Evolutionary conservation across 2,329 filamentous ascomycete genomes (phyloP).

Genomic region (Ceratocystis eucalypticola): DNA sequence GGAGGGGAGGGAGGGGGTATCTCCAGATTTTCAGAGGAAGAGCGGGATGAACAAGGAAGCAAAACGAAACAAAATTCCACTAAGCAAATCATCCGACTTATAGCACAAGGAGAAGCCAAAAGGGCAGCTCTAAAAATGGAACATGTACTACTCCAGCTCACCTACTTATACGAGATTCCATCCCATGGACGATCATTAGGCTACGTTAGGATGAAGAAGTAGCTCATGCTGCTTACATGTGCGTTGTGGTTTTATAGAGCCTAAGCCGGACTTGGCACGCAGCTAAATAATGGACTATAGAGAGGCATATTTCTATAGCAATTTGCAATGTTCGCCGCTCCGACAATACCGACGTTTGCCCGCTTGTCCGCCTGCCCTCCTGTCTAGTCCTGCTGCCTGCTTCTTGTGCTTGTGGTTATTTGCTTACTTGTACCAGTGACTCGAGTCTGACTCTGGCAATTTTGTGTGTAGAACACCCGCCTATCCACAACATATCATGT

Average conservation of each 20-base stretch:
- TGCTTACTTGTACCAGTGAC: slow-evolving; percentile 2
- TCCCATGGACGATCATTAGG: neutral
- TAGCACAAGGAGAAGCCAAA: neutral
- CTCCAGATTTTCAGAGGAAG: neutral
- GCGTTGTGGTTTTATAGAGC: neutral
- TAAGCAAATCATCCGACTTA: neutral
- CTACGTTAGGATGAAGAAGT: neutral
- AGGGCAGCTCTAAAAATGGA: slow-evolving; percentile 1
- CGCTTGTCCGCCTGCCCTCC: too few species aligned
- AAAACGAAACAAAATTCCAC: neutral
- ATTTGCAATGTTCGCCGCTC: too few species aligned
- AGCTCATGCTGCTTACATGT: neutral
- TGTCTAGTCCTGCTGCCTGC: too few species aligned
- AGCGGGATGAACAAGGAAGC: neutral
- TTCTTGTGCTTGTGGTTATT: neutral
- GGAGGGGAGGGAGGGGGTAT: neutral
- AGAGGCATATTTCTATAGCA: too few species aligned
- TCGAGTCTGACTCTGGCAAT: neutral
- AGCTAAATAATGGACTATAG: neutral
- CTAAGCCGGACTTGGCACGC: neutral
- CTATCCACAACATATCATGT: neutral
- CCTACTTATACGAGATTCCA: slow-evolving; percentile 1
- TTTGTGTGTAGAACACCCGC: neutral
- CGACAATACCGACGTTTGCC: too few species aligned
- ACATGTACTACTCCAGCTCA: neutral